These are phyloP conservation scores for Annulohypoxylon maeteangense DNA, from an alignment of 495 filamentous ascomycete species.

Conservation along the genomic window DNA sequence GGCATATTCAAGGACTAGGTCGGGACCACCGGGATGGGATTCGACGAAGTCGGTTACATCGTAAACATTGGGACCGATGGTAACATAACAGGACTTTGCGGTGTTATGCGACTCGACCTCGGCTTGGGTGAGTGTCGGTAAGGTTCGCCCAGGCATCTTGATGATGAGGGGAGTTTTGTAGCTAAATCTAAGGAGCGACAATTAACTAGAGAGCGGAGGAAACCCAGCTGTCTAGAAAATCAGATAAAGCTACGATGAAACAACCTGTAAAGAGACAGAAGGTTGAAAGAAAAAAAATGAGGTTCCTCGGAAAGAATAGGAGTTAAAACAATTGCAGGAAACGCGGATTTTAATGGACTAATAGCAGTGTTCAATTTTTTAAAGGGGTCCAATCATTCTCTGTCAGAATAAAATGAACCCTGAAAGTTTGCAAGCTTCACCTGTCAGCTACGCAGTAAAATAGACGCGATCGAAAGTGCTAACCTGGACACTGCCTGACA, in stretches of 20 bases:
- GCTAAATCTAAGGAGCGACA: conserved; percentile 14
- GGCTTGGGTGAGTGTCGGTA: conserved; percentile 80
- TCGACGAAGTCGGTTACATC: conserved; percentile 91
- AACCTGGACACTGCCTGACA: conserved; percentile 37
- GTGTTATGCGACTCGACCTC: conserved; percentile 86
- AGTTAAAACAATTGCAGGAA: conserved; percentile 28
- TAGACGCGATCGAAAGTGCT: conserved; percentile 13
- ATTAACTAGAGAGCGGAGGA: conserved; percentile 11
- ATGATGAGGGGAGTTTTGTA: conserved; percentile 3
- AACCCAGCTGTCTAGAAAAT: conserved; percentile 3
- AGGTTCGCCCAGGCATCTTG: conserved; percentile 63
- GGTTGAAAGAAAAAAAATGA: conserved; percentile 15
- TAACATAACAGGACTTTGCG: conserved; percentile 90
- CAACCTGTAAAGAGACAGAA: conserved; percentile 13
- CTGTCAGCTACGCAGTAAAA: conserved; percentile 6
- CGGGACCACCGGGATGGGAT: conserved; percentile 89
- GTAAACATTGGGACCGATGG: conserved; percentile 88
- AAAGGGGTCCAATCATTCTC: conserved; percentile 37
- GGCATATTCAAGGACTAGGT: conserved; percentile 88
- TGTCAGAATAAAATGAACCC: conserved; percentile 34
- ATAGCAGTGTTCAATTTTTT: conserved; percentile 25
- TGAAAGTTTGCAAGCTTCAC: neutral
- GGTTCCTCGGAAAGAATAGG: conserved; percentile 22
- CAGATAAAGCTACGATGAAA: conserved; percentile 4
- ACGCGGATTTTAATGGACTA: conserved; percentile 36